phyloP scores from a whole-genome alignment of 768 basidiomycete genomes.

The Russula earlei region DNA sequence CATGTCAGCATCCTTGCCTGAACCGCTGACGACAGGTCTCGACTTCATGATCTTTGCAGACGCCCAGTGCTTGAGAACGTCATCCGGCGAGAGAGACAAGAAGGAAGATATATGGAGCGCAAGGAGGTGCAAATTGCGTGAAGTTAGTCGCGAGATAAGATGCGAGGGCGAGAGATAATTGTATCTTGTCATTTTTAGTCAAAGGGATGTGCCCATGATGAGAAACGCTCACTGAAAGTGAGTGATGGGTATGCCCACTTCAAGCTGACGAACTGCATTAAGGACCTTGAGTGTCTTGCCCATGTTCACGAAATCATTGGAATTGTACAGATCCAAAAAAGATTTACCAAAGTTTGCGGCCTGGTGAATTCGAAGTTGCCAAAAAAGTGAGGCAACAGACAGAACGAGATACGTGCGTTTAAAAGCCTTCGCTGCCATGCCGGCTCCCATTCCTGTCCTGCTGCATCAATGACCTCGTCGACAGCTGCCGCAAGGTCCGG shows the following conservation, averaged over 20 bases:
- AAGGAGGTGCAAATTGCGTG: conserved; percentile 83
- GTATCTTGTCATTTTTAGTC: conserved; percentile 43
- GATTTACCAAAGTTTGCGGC: conserved; percentile 96
- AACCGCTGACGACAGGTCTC: conserved; percentile 44
- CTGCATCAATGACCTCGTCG: conserved; percentile 88
- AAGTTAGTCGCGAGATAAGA: conserved; percentile 73
- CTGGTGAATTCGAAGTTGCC: conserved; percentile 31
- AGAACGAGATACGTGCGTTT: conserved; percentile 41
- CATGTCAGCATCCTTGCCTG: conserved; percentile 45
- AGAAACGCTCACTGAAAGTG: conserved; percentile 64
- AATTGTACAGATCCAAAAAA: conserved; percentile 88
- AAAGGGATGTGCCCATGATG: background rate
- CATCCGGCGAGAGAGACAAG: conserved; percentile 73
- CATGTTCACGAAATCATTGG: conserved; percentile 87
- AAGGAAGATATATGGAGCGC: conserved; percentile 85
- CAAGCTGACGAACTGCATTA: conserved; percentile 85
- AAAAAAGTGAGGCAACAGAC: background rate
- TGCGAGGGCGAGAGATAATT: conserved; percentile 70
- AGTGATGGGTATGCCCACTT: conserved; percentile 89
- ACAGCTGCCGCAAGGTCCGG: conserved; percentile 81
- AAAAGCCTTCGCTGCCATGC: conserved; percentile 83
- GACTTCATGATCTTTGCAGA: conserved; percentile 80
- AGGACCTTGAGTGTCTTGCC: conserved; percentile 88
- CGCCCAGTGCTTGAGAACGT: conserved; percentile 93
- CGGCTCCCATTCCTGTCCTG: conserved; percentile 85